Conservation (phyloP, 1,139 yeast genomes). For the Wickerhamomyces sp. region DNA sequence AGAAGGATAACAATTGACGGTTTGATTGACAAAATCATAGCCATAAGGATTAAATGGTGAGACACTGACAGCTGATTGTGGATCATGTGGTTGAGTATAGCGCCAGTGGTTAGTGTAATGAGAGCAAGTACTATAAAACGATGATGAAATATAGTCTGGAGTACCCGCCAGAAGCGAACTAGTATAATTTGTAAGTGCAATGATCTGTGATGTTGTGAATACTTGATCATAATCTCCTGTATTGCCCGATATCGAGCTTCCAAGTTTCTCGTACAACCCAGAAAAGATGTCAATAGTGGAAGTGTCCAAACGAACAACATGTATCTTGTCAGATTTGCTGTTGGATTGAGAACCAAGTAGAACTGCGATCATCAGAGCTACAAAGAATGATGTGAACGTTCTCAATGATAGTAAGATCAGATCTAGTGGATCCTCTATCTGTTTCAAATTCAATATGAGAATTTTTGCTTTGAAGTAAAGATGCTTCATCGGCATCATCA, state of each 20-base stretch:
- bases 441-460: background rate
- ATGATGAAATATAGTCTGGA: slow-evolving; percentile 45
- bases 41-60: slow-evolving; percentile 2
- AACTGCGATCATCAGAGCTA: slow-evolving; percentile 24
- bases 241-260: slow-evolving; percentile 27
- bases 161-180: slow-evolving; percentile 43
- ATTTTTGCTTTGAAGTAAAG: background rate
- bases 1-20: slow-evolving; percentile 1
- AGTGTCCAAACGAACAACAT: slow-evolving; percentile 42
- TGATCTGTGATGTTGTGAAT: slow-evolving; percentile 48
- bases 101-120: slow-evolving; percentile 26
- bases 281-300: slow-evolving; percentile 46
- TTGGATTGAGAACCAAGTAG: slow-evolving; percentile 31
- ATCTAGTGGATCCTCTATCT: slow-evolving; percentile 1
- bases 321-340: slow-evolving; percentile 24
- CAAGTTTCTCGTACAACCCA: slow-evolving; percentile 46
- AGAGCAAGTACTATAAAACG: slow-evolving; percentile 42
- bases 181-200: slow-evolving; percentile 43
- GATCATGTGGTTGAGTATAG: slow-evolving; percentile 1
- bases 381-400: background rate
- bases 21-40: slow-evolving; percentile 1
- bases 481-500: background rate
- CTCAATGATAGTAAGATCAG: background rate
- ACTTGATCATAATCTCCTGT: slow-evolving; percentile 34
- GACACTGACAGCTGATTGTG: slow-evolving; percentile 1